phyloP scores from a whole-genome alignment of 2,329 filamentous ascomycete genomes.

The Colletotrichum truncatum region DNA sequence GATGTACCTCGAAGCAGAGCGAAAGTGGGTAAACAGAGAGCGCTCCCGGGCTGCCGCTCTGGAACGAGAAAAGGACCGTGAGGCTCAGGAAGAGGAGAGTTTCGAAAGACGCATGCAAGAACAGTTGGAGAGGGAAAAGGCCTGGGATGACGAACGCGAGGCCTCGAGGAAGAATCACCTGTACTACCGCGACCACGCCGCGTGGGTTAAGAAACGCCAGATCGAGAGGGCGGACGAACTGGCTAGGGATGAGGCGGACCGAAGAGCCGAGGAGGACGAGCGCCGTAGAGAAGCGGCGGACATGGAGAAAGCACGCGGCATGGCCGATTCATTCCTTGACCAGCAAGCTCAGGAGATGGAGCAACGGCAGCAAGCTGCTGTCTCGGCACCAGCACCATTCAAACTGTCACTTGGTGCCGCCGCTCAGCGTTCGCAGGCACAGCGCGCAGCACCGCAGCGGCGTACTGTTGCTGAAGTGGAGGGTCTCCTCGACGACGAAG shows the following conservation, averaged over 20 bases:
- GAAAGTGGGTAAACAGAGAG: slow-evolving; percentile 91
- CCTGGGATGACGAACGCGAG: slow-evolving; percentile 94
- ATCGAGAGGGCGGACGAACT: slow-evolving; percentile 78
- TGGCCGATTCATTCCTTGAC: slow-evolving; percentile 92
- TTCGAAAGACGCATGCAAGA: slow-evolving; percentile 74
- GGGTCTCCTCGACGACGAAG: slow-evolving; percentile 93
- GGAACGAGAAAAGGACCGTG: slow-evolving; percentile 83
- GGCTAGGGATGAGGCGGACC: slow-evolving; percentile 83
- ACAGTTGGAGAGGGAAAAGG: slow-evolving; percentile 68
- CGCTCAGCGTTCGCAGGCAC: slow-evolving; percentile 75
- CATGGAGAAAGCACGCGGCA: slow-evolving; percentile 80
- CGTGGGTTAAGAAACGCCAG: slow-evolving; percentile 85
- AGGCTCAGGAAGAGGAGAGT: slow-evolving; percentile 77
- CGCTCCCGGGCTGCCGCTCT: slow-evolving; percentile 84
- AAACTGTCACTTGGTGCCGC: slow-evolving; percentile 93
- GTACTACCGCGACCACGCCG: slow-evolving; percentile 88
- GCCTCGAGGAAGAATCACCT: slow-evolving; percentile 74
- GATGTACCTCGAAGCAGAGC: slow-evolving; percentile 83
- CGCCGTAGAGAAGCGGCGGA: slow-evolving; percentile 74
- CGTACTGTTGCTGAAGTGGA: slow-evolving; percentile 94
- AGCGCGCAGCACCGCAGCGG: slow-evolving; percentile 65
- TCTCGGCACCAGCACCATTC: slow-evolving; percentile 75
- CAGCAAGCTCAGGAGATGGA: slow-evolving; percentile 83
- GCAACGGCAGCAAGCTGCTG: slow-evolving; percentile 48
- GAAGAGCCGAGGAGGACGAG: slow-evolving; percentile 81